A percentile compares a stretch with the other conserved stretches of the same genome.
Evolutionary conservation across 2,329 filamentous ascomycete species (phyloP).

Genomic region (Talaromyces sp.): DNA sequence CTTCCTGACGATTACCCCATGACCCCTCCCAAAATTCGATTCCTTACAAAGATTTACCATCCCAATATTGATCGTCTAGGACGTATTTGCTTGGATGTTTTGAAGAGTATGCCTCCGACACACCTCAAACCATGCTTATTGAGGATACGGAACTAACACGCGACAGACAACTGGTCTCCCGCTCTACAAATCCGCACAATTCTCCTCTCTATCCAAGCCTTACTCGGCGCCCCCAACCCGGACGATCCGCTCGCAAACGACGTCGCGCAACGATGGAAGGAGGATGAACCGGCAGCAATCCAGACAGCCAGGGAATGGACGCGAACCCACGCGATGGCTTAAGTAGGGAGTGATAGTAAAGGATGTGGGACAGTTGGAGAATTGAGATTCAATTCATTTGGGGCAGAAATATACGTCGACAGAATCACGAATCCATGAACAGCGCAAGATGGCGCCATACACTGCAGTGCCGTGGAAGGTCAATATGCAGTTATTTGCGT

Average conservation of each 20-base stretch:
- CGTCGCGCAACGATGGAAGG: conserved; percentile 97
- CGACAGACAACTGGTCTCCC: conserved; percentile 92
- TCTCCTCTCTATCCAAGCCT: conserved; percentile 94
- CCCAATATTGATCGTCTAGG: conserved; percentile 98
- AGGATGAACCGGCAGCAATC: conserved; percentile 88
- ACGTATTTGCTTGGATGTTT: conserved; percentile 91
- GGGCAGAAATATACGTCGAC: not conserved
- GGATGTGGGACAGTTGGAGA: not conserved
- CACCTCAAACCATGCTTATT: not conserved
- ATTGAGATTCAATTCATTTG: not conserved
- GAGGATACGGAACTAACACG: conserved; percentile 20
- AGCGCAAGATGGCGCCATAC: not conserved
- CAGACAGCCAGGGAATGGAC: conserved; percentile 93
- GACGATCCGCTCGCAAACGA: conserved; percentile 98
- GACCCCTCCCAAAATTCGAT: conserved; percentile 97
- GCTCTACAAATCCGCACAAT: conserved; percentile 97
- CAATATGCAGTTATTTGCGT: not conserved
- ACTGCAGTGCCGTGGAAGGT: not conserved
- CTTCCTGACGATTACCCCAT: conserved; percentile 98
- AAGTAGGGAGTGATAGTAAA: conserved; percentile 15
- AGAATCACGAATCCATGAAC: not conserved
- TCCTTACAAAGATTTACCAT: conserved; percentile 98
- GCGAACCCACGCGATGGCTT: conserved; percentile 67
- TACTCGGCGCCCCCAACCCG: conserved; percentile 93
- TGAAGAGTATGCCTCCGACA: conserved; percentile 71